A percentile compares a stretch with the other conserved stretches of the same genome.
phyloP scores from a whole-genome alignment of 352 stramenopile species.

The Phytopythium mirpurense region DNA sequence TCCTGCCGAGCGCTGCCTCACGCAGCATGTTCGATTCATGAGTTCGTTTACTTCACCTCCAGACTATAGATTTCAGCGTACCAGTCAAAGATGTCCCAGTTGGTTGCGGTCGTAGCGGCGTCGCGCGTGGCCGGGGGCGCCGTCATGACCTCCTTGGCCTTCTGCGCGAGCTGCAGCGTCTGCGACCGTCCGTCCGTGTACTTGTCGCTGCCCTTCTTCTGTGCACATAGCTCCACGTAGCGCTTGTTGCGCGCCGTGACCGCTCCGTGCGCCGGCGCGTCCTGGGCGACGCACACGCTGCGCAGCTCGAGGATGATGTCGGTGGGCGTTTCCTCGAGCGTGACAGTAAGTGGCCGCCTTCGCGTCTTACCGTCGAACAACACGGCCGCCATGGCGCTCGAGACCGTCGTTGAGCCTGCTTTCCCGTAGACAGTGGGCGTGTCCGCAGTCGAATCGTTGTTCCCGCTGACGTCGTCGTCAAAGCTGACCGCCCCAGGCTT shows the following conservation, averaged over 20 bases:
- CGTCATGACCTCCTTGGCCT: slow-evolving; percentile 83
- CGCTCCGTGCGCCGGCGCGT: slow-evolving; percentile 35
- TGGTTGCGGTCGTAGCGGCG: slow-evolving; percentile 61
- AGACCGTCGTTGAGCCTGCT: background rate
- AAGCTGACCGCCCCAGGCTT: slow-evolving; percentile 1
- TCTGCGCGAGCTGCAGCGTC: slow-evolving; percentile 71
- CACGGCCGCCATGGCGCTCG: slow-evolving; percentile 3
- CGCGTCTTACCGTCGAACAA: slow-evolving; percentile 3
- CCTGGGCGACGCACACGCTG: slow-evolving; percentile 62
- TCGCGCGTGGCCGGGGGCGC: slow-evolving; percentile 68
- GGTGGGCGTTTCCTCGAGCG: slow-evolving; percentile 53
- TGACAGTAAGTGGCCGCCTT: slow-evolving; percentile 38
- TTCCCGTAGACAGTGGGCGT: background rate
- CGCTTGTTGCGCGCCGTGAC: slow-evolving; percentile 54
- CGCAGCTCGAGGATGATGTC: slow-evolving; percentile 58
- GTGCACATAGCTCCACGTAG: slow-evolving; percentile 54
- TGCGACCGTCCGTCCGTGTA: slow-evolving; percentile 59
- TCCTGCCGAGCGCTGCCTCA: slow-evolving; percentile 14
- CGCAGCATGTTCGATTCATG: background rate
- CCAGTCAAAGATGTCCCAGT: slow-evolving; percentile 88
- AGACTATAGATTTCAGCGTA: slow-evolving; percentile 4
- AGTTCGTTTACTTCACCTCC: too few species aligned
- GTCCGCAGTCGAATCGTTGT: background rate
- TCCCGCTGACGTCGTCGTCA: background rate
- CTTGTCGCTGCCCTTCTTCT: slow-evolving; percentile 79